Conservation (phyloP, 1,139 yeast genomes). For the Saccharomyces hybrid region DNA sequence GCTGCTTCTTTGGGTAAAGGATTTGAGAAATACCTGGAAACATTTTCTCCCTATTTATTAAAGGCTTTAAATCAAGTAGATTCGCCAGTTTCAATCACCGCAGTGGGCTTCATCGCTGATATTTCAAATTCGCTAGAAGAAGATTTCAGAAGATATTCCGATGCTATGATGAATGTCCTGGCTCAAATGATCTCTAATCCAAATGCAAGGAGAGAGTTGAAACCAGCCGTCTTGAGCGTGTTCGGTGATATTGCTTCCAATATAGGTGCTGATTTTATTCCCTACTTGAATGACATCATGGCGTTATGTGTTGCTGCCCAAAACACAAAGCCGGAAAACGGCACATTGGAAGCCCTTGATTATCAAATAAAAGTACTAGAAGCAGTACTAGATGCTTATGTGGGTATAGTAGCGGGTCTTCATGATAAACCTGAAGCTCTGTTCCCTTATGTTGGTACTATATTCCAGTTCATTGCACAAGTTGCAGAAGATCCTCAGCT, state of each 20-base stretch:
- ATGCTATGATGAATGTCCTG: conserved; percentile 73
- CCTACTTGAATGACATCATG: conserved; percentile 75
- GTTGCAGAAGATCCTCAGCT: conserved; percentile 55
- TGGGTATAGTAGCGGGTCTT: conserved; percentile 88
- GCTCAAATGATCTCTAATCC: conserved; percentile 62
- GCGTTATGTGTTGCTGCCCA: conserved; percentile 42
- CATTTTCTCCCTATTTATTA: conserved; percentile 74
- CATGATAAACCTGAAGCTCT: conserved; percentile 61
- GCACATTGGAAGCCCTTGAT: conserved; percentile 68
- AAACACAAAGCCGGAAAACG: conserved; percentile 43
- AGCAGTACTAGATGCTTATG: conserved; percentile 87
- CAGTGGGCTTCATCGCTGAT: conserved; percentile 95
- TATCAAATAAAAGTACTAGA: conserved; percentile 68
- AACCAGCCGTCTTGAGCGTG: conserved; percentile 87
- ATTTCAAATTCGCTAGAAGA: conserved; percentile 85
- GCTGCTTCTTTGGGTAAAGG: conserved; percentile 68
- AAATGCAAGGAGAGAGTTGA: conserved; percentile 66
- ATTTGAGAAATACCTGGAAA: conserved; percentile 69
- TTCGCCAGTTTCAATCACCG: conserved; percentile 75
- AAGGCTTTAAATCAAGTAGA: conserved; percentile 76
- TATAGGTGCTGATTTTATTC: conserved; percentile 66
- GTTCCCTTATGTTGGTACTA: conserved; percentile 56
- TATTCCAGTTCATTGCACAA: conserved; percentile 59
- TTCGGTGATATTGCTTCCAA: conserved; percentile 94
- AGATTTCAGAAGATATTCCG: conserved; percentile 63